Conservation (phyloP, 2,329 filamentous ascomycete genomes). For the Nigrospora oryzae region DNA sequence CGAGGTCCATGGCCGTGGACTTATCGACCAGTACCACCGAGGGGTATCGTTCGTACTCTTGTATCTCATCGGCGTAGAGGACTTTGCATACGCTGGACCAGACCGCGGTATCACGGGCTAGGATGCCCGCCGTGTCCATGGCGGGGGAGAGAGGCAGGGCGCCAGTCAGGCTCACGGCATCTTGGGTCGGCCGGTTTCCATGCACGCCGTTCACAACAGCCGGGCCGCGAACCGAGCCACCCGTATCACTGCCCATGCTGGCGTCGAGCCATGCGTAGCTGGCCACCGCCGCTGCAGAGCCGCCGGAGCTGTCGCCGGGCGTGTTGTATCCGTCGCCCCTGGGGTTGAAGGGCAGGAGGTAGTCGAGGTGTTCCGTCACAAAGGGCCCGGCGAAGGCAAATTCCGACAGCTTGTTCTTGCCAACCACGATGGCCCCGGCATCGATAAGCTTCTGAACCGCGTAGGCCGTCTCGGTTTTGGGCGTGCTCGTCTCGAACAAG, state of each 20-base stretch:
- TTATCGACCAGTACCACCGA: no score
- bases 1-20: no score
- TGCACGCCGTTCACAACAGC: no score
- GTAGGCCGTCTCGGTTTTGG: slow-evolving; percentile 36
- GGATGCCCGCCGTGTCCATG: no score
- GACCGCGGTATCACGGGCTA: no score
- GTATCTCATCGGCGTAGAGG: no score
- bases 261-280: slow-evolving; percentile 37
- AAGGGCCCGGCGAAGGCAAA: slow-evolving; percentile 35
- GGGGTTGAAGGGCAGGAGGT: slow-evolving; percentile 32
- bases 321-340: no score
- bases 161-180: no score
- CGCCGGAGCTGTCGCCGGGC: slow-evolving; percentile 19
- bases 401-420: slow-evolving; percentile 36
- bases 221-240: slow-evolving; percentile 4
- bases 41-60: no score
- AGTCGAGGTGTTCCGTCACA: slow-evolving; percentile 39
- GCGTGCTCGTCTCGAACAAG: slow-evolving; percentile 46
- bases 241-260: slow-evolving; percentile 34
- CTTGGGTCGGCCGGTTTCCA: no score
- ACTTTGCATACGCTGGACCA: no score
- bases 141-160: no score
- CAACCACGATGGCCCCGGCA: slow-evolving; percentile 44
- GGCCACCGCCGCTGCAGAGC: slow-evolving; percentile 26
- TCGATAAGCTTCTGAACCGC: slow-evolving; percentile 50